phyloP scores from a whole-genome alignment of 768 basidiomycete genomes.

The Steccherinum ochraceum region DNA sequence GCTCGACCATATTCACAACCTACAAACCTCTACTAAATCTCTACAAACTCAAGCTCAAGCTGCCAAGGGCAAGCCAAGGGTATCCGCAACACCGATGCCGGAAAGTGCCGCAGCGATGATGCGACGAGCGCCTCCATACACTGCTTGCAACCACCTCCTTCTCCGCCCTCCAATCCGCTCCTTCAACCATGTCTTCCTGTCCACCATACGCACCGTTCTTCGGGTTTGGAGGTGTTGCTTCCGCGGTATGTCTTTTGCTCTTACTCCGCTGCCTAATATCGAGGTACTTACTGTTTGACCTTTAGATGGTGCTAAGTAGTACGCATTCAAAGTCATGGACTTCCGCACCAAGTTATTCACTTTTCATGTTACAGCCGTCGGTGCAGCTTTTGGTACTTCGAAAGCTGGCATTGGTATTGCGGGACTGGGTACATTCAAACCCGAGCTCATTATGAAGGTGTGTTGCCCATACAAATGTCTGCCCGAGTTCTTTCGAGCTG shows the following conservation, averaged over 20 bases:
- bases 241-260: conserved; percentile 54
- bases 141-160: neutral
- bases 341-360: neutral
- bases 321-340: conserved; percentile 28
- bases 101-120: too few species aligned
- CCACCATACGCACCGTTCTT: conserved; percentile 98
- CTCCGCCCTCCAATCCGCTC: neutral
- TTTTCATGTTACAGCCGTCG: conserved; percentile 54
- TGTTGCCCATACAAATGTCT: conserved; percentile 13
- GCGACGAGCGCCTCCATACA: too few species aligned
- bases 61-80: too few species aligned
- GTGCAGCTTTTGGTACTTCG: conserved; percentile 93
- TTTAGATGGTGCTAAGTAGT: conserved; percentile 97
- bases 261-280: neutral
- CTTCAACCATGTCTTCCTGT: conserved; percentile 42
- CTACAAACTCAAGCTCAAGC: too few species aligned
- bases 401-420: conserved; percentile 98
- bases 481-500: neutral
- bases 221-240: conserved; percentile 94
- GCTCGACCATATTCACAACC: too few species aligned
- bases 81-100: too few species aligned
- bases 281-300: conserved; percentile 3
- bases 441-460: conserved; percentile 98
- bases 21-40: too few species aligned
- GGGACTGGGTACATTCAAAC: conserved; percentile 87